phyloP scores from a whole-genome alignment of 176 grass and related monocot genomes.

The Tuctoria greenei region DNA sequence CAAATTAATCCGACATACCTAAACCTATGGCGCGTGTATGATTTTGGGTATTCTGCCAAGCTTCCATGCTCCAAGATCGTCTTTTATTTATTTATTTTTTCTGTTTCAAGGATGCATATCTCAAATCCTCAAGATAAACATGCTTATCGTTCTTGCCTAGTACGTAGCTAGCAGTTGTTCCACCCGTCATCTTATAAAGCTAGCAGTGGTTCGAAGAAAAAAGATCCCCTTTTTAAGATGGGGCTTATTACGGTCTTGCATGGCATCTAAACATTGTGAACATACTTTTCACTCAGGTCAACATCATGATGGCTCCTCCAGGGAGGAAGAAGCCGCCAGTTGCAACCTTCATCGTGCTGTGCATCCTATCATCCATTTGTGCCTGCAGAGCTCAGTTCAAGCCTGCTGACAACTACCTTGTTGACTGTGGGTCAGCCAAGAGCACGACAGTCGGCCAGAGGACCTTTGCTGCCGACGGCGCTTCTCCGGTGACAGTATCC shows the following conservation, averaged over 20 bases:
- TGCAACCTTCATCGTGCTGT: slow-evolving; percentile 32
- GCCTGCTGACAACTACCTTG: slow-evolving; percentile 74
- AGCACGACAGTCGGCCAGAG: slow-evolving; percentile 63
- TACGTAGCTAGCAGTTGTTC: background rate
- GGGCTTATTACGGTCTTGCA: background rate
- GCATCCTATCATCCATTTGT: slow-evolving; percentile 44
- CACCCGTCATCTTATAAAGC: too few species aligned
- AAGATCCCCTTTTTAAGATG: background rate
- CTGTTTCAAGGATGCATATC: background rate
- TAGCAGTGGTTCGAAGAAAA: background rate
- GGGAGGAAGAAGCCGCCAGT: slow-evolving; percentile 34
- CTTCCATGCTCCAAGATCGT: background rate
- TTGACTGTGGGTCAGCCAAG: slow-evolving; percentile 73
- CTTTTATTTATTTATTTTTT: background rate
- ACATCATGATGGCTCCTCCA: slow-evolving; percentile 23
- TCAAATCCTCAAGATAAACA: background rate
- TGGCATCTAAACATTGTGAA: slow-evolving; percentile 32
- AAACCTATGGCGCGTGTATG: background rate
- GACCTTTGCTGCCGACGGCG: slow-evolving; percentile 58
- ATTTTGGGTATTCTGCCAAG: background rate
- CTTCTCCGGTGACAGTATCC: slow-evolving; percentile 51
- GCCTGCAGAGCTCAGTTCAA: slow-evolving; percentile 58
- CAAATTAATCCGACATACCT: background rate
- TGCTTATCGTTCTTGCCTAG: background rate
- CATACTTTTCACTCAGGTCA: slow-evolving; percentile 50